phyloP scores from a whole-genome alignment of 2,329 filamentous ascomycete species.

The Ophiosphaerella korrae region DNA sequence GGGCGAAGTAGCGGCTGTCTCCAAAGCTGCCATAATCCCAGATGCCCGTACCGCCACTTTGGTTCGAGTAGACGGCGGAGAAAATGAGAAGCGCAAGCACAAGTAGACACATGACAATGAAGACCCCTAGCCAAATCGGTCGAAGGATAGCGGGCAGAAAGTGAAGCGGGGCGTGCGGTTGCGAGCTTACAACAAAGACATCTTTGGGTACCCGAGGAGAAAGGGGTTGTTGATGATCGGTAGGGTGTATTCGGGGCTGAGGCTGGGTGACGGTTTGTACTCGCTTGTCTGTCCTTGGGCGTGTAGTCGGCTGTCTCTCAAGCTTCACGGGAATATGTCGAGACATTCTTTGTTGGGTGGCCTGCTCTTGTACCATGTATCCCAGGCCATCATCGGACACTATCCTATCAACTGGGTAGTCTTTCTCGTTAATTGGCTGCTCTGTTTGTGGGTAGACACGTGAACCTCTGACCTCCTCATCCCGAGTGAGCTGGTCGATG shows the following conservation, averaged over 20 bases:
- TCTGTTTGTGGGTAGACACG: slow-evolving; percentile 52
- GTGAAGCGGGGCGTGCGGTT: slow-evolving; percentile 58
- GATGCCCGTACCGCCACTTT: slow-evolving; percentile 63
- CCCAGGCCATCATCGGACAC: slow-evolving; percentile 49
- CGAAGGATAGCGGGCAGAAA: slow-evolving; percentile 76
- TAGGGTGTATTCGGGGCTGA: slow-evolving; percentile 5
- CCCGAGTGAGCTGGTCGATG: slow-evolving; percentile 81
- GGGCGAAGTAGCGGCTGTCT: slow-evolving; percentile 79
- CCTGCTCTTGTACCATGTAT: slow-evolving; percentile 43
- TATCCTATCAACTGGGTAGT: slow-evolving; percentile 59
- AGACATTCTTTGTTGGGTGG: slow-evolving; percentile 35
- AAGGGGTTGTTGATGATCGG: slow-evolving; percentile 11
- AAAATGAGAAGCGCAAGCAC: slow-evolving; percentile 77
- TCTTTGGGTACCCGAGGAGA: slow-evolving; percentile 36
- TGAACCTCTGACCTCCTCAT: slow-evolving; percentile 66
- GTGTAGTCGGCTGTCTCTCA: slow-evolving; percentile 15
- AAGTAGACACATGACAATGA: slow-evolving; percentile 66
- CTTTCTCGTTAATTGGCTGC: slow-evolving; percentile 31
- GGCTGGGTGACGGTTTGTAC: slow-evolving; percentile 5
- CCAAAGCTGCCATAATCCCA: slow-evolving; percentile 71
- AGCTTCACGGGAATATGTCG: slow-evolving; percentile 29
- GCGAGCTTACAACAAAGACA: slow-evolving; percentile 55
- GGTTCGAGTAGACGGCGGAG: slow-evolving; percentile 58
- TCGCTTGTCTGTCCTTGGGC: slow-evolving; percentile 8
- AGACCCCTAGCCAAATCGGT: slow-evolving; percentile 64